phyloP scores from a whole-genome alignment of 2,329 filamentous ascomycete species.

The Pseudogymnoascus destructans region DNA sequence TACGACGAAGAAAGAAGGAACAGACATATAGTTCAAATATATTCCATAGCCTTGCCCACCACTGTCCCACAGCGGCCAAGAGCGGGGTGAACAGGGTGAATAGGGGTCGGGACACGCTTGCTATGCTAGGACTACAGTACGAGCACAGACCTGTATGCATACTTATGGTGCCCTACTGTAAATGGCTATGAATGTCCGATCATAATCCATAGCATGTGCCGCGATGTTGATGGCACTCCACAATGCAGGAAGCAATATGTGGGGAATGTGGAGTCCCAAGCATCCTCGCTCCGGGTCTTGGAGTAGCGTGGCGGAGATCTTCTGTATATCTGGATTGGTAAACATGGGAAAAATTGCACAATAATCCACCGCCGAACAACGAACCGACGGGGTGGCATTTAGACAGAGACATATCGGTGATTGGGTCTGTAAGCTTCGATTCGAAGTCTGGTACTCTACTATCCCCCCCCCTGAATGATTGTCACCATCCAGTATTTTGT shows the following conservation, averaged over 20 bases:
- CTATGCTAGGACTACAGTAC: not conserved
- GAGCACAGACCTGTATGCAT: no score
- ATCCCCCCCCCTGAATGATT: no score
- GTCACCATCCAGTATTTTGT: no score
- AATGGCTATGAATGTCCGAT: conserved; percentile 3
- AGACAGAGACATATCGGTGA: not conserved
- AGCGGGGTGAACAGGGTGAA: conserved; percentile 3
- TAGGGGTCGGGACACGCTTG: not conserved
- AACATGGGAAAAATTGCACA: not conserved
- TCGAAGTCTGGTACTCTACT: not conserved
- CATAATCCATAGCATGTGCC: conserved; percentile 2
- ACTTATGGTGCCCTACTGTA: no score
- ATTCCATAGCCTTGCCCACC: not conserved
- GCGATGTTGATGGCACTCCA: not conserved
- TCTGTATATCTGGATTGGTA: not conserved
- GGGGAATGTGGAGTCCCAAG: not conserved
- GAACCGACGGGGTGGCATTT: not conserved
- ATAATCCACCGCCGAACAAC: not conserved
- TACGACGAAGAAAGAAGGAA: not conserved
- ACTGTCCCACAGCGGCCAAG: not conserved
- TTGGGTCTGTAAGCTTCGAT: not conserved
- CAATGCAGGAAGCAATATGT: not conserved
- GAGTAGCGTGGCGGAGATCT: not conserved
- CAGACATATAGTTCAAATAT: conserved; percentile 1
- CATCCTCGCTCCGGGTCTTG: not conserved